Conservation (phyloP, 2,329 filamentous ascomycete genomes). For the Trichoderma sp. region DNA sequence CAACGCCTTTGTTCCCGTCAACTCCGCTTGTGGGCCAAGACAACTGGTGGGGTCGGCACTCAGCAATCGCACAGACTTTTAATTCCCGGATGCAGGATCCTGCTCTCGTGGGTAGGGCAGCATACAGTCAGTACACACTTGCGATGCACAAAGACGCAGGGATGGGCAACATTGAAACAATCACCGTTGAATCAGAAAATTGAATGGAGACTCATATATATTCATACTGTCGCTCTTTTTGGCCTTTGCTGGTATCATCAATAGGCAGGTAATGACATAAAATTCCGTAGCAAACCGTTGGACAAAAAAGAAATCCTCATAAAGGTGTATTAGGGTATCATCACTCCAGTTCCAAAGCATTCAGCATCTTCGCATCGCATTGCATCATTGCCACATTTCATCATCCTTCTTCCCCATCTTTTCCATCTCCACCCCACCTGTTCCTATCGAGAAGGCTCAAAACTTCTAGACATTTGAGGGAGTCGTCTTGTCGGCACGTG, state of each 20-base stretch:
- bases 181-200: background rate
- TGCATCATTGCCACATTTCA: background rate
- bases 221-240: constrained; percentile 4
- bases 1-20: background rate
- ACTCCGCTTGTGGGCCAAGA: constrained; percentile 4
- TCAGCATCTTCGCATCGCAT: background rate
- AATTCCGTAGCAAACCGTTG: background rate
- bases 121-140: background rate
- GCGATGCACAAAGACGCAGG: background rate
- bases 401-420: background rate
- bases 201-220: background rate
- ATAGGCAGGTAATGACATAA: background rate
- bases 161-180: background rate
- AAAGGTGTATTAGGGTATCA: constrained; percentile 15
- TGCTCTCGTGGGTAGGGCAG: background rate
- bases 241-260: background rate
- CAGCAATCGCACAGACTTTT: background rate
- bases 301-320: background rate
- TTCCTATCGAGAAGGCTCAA: background rate
- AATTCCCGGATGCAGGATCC: background rate
- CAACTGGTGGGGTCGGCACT: background rate
- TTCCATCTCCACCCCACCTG: background rate
- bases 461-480: constrained; percentile 11
- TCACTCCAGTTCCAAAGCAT: background rate
- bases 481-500: constrained; percentile 29